Percentiles rank a stretch among this genome's conserved stretches.
phyloP scores from a whole-genome alignment of 495 filamentous ascomycete genomes.

The Talaromyces proteolyticus region DNA sequence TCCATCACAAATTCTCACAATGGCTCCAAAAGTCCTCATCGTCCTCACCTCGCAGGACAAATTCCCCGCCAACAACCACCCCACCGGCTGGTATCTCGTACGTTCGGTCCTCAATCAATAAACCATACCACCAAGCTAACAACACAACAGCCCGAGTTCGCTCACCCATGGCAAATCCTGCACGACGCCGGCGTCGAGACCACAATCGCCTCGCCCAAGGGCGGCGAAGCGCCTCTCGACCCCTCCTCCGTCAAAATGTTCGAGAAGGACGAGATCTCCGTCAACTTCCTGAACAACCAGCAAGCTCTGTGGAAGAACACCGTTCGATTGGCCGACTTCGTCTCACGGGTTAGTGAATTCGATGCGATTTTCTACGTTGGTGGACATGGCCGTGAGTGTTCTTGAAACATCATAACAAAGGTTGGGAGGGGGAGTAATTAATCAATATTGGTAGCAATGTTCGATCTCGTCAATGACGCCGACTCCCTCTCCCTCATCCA shows the following conservation, averaged over 20 bases:
- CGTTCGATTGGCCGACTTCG: constrained; percentile 40
- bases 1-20: constrained; percentile 5
- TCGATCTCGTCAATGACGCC: constrained; percentile 50
- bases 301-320: constrained; percentile 59
- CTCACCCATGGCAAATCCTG: constrained; percentile 62
- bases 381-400: constrained; percentile 62
- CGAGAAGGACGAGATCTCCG: constrained; percentile 46
- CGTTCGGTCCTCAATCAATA: neutral
- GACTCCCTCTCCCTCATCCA: constrained; percentile 49
- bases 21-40: constrained; percentile 57
- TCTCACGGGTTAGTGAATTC: constrained; percentile 51
- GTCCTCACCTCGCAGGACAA: constrained; percentile 58
- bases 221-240: constrained; percentile 65
- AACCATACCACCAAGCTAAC: neutral
- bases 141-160: constrained; percentile 55
- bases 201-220: constrained; percentile 59
- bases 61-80: constrained; percentile 43
- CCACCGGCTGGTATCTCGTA: constrained; percentile 66
- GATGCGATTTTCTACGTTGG: constrained; percentile 70
- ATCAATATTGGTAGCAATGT: constrained; percentile 50
- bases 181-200: constrained; percentile 43
- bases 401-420: no score
- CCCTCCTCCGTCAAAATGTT: constrained; percentile 54
- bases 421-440: neutral
- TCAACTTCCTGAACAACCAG: constrained; percentile 47